Evolutionary conservation across 1,284 basidiomycete genomes (phyloP).

Genomic region (Tremellales sp.): DNA sequence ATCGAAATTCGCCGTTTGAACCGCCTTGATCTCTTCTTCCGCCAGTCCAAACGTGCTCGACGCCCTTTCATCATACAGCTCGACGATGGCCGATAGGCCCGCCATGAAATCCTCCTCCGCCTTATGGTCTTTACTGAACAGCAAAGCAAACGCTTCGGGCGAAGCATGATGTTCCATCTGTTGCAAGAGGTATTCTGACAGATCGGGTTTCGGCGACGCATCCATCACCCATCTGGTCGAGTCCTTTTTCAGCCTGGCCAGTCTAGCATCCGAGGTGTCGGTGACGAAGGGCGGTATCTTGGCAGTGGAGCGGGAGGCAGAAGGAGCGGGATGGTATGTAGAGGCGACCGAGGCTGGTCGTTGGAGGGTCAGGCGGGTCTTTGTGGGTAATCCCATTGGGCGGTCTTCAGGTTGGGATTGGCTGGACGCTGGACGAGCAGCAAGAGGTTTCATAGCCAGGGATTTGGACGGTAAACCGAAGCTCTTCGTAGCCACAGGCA

Average conservation of each 20-base stretch:
- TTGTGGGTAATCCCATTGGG: slow-evolving; percentile 25
- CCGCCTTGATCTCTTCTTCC: slow-evolving; percentile 58
- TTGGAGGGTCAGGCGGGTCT: slow-evolving; percentile 17
- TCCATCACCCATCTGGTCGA: slow-evolving; percentile 77
- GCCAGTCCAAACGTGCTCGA: slow-evolving; percentile 59
- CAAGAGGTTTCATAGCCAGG: slow-evolving; percentile 42
- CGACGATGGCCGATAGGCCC: slow-evolving; percentile 68
- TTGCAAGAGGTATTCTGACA: slow-evolving; percentile 76
- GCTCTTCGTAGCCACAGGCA: slow-evolving; percentile 14
- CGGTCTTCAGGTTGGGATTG: slow-evolving; percentile 24
- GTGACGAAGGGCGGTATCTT: slow-evolving; percentile 58
- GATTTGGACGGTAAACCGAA: slow-evolving; percentile 34
- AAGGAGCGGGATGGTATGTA: slow-evolving; percentile 22
- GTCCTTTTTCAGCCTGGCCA: slow-evolving; percentile 71
- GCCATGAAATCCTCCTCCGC: slow-evolving; percentile 88
- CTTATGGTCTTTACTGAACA: slow-evolving; percentile 96
- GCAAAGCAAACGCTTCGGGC: slow-evolving; percentile 67
- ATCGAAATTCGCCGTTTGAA: slow-evolving; percentile 88
- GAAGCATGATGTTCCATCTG: slow-evolving; percentile 87
- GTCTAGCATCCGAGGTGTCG: slow-evolving; percentile 70
- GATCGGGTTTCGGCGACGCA: slow-evolving; percentile 64
- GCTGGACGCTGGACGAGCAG: slow-evolving; percentile 27
- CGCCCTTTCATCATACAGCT: slow-evolving; percentile 66
- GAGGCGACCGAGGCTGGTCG: slow-evolving; percentile 28
- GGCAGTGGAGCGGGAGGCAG: slow-evolving; percentile 38